These are phyloP conservation scores for Tylopilus vinaceipallidus DNA, from an alignment of 768 basidiomycete species.

Conservation along the genomic window DNA sequence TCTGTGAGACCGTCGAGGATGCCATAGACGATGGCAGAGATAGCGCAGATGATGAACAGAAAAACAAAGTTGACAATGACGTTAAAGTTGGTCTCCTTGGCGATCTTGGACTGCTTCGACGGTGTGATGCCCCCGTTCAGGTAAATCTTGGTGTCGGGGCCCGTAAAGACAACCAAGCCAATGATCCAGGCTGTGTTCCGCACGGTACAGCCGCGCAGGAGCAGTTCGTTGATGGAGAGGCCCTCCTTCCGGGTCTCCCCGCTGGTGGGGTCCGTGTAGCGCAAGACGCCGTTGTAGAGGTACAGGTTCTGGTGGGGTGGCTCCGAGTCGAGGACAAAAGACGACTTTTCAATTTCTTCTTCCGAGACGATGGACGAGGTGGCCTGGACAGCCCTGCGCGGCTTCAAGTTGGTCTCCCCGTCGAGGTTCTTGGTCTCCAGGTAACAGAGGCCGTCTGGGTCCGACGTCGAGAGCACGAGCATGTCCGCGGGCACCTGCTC, in stretches of 20 bases:
- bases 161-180: conserved; percentile 92
- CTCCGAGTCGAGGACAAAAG: conserved; percentile 90
- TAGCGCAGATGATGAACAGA: conserved; percentile 71
- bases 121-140: conserved; percentile 91
- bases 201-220: conserved; percentile 87
- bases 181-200: conserved; percentile 93
- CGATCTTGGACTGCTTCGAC: conserved; percentile 96
- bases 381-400: conserved; percentile 70
- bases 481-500: conserved; percentile 98
- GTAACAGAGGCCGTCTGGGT: conserved; percentile 89
- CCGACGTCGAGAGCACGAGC: conserved; percentile 87
- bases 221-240: conserved; percentile 87
- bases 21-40: conserved; percentile 76
- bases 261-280: conserved; percentile 57
- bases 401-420: conserved; percentile 96
- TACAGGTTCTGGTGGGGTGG: conserved; percentile 94
- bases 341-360: conserved; percentile 85
- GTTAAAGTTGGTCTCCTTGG: conserved; percentile 98
- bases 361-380: conserved; percentile 77
- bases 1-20: conserved; percentile 54
- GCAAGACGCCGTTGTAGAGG: conserved; percentile 80
- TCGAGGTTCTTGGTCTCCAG: conserved; percentile 98
- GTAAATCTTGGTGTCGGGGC: conserved; percentile 90
- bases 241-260: conserved; percentile 60
- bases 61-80: conserved; percentile 91